Base-by-base conservation (phyloP, 2,329 filamentous ascomycete genomes). In the Samsoniella hepiali region DNA sequence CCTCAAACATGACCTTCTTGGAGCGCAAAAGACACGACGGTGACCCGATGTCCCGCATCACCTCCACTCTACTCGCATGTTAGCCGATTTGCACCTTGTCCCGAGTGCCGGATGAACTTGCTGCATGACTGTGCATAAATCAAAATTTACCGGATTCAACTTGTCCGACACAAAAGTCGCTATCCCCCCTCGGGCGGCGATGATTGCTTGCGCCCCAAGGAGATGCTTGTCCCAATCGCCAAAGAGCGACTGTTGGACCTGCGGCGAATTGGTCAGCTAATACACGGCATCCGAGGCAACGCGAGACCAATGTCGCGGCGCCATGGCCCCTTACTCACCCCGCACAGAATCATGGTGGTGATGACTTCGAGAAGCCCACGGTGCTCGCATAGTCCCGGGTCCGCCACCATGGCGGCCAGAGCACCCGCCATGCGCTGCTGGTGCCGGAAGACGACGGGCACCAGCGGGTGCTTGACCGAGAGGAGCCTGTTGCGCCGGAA, bases 181-280 rank as follows among this genome's bases (percentile, higher is more conserved):
- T 5, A 63, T 32, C 13, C 60, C 60, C n/a, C 63, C 63, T n/a
- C 65, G 55, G 1, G 63, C 36, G 3, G 63, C 32, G 13, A 67
- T 65, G 55, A 67, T 64, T 40, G 62, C 55, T 13, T 63, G 62
- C 11, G 65, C 65, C 3, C 64, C 65, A 3, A 58, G 36, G 13
- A 67, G 62, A 60, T 67, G 64, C 2, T 53, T 57, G 3, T 53
- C 42, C 66, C 64, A 67, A 7, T 61, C 54, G 10, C 66, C 64
- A 64, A 66, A 67, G 13, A 61, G 50, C 13, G 64, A 67, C 29
- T 67, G 66, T 29, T 67, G 64, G 10, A 67, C 54, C 64, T 65
- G 40, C 4, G 3, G 56, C 56, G 5, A 17, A 11, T 3, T 29
- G n/a, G 40, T 49, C 31, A 58, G 36, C 15, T 3, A 59, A 7